Base-by-base conservation (phyloP, 2,329 filamentous ascomycete genomes). In the Aspergillus uvarum region DNA sequence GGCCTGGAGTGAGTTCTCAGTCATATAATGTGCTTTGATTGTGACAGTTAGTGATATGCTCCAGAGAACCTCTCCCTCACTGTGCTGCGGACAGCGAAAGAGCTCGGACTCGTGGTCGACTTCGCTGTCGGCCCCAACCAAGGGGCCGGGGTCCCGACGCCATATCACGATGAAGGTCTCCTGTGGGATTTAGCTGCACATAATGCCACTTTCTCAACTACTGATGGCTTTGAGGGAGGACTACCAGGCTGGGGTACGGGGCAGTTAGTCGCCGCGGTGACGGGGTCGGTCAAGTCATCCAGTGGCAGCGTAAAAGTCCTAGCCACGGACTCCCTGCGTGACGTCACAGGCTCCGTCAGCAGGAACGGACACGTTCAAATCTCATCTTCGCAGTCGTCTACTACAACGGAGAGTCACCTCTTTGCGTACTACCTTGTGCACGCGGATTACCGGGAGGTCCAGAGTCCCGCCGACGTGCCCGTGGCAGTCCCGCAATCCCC, bases 111-210 rank as follows among this genome's bases (percentile, higher is more conserved):
- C 10, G 57, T 77, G 4, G 74, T 83, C 65, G 81, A 83, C 62
- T 80, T 81, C 63, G 70, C 77, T 0, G 51, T 83, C 1, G 81
- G 81, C 0, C 76, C 81, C 0, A 81, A 80, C 60, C 77, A 81
- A 64, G 82, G 81, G 4, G 73, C 77, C 50, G 81, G 81, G 14
- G 78, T 81, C 3, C 81, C 80, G 1, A 73, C 76, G 0, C 63
- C 67, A 1, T 57, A 62, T 1, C 64, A 71, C 22, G 68, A 73
- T 50, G 68, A 72, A 2, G 77, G 74, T 0, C 61, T 75, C 8
- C 22, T 60, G 2, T 60, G 59, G 59, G 59, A 60, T 29, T 24
- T 60, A 19, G 32, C 56, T 14, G 14, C 49, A 14, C 49, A 22
- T 10, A 52, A 42, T 1, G 10, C 16, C 7, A 47, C 14, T 5